These are phyloP conservation scores for Drechslerella coelobrocha DNA, from an alignment of 2,329 filamentous ascomycete species.

Conservation along the genomic window DNA sequence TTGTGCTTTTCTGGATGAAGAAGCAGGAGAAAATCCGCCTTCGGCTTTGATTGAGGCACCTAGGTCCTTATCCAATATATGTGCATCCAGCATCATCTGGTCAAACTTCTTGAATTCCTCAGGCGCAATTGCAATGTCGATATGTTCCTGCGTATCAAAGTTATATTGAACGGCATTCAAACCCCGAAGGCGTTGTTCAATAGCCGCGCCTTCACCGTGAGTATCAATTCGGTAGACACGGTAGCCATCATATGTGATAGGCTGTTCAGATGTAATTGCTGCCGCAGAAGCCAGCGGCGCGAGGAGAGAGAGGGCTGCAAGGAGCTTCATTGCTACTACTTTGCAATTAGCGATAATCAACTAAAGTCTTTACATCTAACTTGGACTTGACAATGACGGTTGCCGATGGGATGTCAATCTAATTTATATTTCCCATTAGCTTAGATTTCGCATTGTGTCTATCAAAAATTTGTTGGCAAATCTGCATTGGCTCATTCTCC, in stretches of 20 bases:
- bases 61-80: constrained; percentile 29
- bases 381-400: background rate
- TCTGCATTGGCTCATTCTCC: too few species aligned
- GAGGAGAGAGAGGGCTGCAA: constrained; percentile 29
- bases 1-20: background rate
- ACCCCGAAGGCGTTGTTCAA: constrained; percentile 54
- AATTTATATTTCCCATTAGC: background rate
- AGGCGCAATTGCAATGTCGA: constrained; percentile 34
- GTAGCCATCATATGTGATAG: constrained; percentile 56
- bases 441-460: background rate
- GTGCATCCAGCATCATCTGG: constrained; percentile 16
- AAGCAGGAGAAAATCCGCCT: constrained; percentile 22
- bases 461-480: background rate
- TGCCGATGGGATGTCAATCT: background rate
- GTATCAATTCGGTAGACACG: constrained; percentile 62
- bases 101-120: constrained; percentile 37
- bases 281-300: constrained; percentile 41
- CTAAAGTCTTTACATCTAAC: too few species aligned
- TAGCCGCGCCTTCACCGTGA: constrained; percentile 58
- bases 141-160: constrained; percentile 21
- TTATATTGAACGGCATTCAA: constrained; percentile 40
- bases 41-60: constrained; percentile 27
- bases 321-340: constrained; percentile 27
- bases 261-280: constrained; percentile 25
- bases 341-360: too few species aligned